phyloP scores from a whole-genome alignment of 257 asterid species.

The Paraleonurus japonicus region DNA sequence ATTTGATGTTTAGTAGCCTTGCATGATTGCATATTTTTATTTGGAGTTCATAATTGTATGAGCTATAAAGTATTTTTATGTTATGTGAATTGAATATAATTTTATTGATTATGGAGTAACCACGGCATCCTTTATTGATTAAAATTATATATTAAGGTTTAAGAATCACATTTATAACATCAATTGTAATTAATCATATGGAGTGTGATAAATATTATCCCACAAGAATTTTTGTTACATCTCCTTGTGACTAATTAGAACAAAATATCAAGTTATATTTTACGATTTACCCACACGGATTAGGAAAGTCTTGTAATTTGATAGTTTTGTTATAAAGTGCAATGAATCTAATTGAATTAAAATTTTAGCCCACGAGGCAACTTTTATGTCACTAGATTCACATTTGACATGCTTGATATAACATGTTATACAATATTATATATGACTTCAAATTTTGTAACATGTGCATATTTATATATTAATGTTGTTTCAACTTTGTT shows the following conservation, averaged over 20 bases:
- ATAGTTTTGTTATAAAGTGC: neutral
- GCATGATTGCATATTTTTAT: no score
- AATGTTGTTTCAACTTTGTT: neutral
- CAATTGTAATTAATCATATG: neutral
- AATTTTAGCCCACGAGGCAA: neutral
- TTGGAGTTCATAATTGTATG: no score
- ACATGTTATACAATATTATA: neutral
- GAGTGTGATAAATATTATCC: neutral
- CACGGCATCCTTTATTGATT: no score
- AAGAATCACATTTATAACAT: no score
- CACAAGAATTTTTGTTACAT: neutral
- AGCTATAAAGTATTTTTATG: no score
- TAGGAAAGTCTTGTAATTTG: neutral
- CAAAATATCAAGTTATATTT: neutral
- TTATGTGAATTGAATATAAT: no score
- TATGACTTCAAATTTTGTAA: neutral
- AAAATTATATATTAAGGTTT: no score
- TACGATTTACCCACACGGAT: neutral
- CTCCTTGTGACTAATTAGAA: neutral
- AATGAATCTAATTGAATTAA: neutral
- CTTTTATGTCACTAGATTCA: neutral
- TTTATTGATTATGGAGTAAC: no score
- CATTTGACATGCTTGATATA: neutral
- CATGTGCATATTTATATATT: neutral
- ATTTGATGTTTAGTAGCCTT: no score